phyloP scores from a whole-genome alignment of 2,329 filamentous ascomycete species.

The Tolypocladium paradoxum region DNA sequence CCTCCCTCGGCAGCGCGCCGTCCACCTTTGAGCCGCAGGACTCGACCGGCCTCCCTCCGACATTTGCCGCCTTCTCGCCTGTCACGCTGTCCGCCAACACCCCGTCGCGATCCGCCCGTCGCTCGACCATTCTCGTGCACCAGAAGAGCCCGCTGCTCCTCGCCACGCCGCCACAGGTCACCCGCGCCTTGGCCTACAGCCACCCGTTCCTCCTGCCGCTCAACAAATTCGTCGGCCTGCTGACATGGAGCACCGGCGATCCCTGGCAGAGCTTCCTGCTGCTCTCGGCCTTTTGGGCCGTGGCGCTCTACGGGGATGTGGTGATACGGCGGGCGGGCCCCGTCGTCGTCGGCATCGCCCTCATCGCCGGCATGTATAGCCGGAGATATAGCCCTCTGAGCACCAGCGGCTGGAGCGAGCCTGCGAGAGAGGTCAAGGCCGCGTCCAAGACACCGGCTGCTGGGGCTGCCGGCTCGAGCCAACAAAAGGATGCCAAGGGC shows the following conservation, averaged over 20 bases:
- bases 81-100: constrained; percentile 61
- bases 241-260: constrained; percentile 91
- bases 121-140: constrained; percentile 88
- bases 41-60: constrained; percentile 46
- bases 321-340: constrained; percentile 77
- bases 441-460: constrained; percentile 8
- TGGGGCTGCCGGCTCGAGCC: constrained; percentile 8
- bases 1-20: constrained; percentile 21
- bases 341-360: constrained; percentile 62
- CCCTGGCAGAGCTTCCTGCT: constrained; percentile 96
- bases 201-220: constrained; percentile 87
- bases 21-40: constrained; percentile 18
- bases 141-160: constrained; percentile 91
- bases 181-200: constrained; percentile 85
- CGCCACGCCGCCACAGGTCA: constrained; percentile 90
- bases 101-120: constrained; percentile 51
- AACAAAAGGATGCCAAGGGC: constrained; percentile 13
- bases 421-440: constrained; percentile 24
- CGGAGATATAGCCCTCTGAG: constrained; percentile 83
- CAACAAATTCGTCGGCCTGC: constrained; percentile 71
- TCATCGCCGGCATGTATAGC: constrained; percentile 90
- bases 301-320: constrained; percentile 74
- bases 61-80: constrained; percentile 83
- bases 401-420: constrained; percentile 62
- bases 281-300: constrained; percentile 74